Evolutionary conservation across 768 basidiomycete species (phyloP), one percentile per base, ranked within the genome.

Genomic region (Mycena leptocephala): DNA sequence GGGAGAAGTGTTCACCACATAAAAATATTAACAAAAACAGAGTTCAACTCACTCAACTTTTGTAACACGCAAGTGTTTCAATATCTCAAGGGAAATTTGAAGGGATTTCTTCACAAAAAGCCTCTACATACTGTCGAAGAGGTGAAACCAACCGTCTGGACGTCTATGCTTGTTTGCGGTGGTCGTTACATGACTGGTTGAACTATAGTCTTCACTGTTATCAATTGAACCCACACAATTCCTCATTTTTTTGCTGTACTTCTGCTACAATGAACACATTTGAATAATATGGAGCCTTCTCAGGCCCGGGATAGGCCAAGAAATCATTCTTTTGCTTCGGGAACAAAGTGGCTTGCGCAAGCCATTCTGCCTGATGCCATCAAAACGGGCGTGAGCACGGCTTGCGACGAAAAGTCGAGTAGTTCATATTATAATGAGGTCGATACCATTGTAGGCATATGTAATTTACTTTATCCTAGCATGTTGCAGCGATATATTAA

Each of bases 21-120:
- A n/a, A 67, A 51, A n/a, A 67, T 35, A 67, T 67, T 67, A 33
- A 35, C 51, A 67, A 24, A 55, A 67, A 32, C 65, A 67, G 51
- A 18, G 65, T 55, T 55, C 51, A 48, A 66, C 64, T 66, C 35
- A 14, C 37, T 62, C n/a, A n/a, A n/a, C n/a, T n/a, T n/a, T n/a
- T n/a, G n/a, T n/a, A n/a, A n/a, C n/a, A n/a, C n/a, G n/a, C n/a
- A n/a, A n/a, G n/a, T n/a, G n/a, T n/a, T n/a, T n/a, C n/a, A n/a
- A n/a, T n/a, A n/a, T n/a, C n/a, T n/a, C n/a, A n/a, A n/a, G n/a
- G 9, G 18, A 61, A 61, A 61, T 64, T 64, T 35, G 43, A 64
- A 64, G 24, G 26, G 59, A 61, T 61, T 37, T 10, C 33, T 16
- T 22, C 63, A 30, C 63, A 64, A 64, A 64, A 46, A n/a, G 43